Evolutionary conservation across 2,329 filamentous ascomycete species (phyloP), one percentile per base, ranked within the genome.

Genomic region (Talaromyces atroroseus): DNA sequence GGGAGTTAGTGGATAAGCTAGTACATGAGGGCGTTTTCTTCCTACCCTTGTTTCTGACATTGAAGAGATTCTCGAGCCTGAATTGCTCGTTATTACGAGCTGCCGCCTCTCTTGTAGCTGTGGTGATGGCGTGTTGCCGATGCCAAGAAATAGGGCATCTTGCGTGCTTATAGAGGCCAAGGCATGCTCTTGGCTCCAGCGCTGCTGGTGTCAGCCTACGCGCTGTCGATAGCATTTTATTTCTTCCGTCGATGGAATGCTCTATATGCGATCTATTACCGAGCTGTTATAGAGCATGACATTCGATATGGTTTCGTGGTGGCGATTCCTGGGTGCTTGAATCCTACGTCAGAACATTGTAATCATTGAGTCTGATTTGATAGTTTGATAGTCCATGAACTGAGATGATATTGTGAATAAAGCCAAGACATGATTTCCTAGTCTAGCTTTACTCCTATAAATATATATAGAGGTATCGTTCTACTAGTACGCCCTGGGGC

Each of bases 1-100:
- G 47, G 38, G 2, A 34, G 52, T 61, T 55, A 59, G 56, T n/a
- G 24, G 7, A 16, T 23, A 4, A 12, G 26, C 3, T 29, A 48
- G 5, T 2, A 2, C 10, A 5, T 21, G n/a, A 47, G 12, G 20
- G 42, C 16, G 4, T 7, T 52, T 12, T n/a, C n/a, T 18, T 32
- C 40, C 18, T 60, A 68, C 68, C 66, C 59, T 79, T 80, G 61
- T 72, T 74, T 53, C 80, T 76, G 57, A 83, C 78, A 36, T 74
- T 74, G 71, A 83, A 84, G 10, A 84, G 74, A 62, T 78, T 79
- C 59, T 74, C 70, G 6, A 77, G 73, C 59, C 73, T 71, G 56
- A 82, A 80, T 59, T 77, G 74, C 59, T 67, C 54, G 56, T 71
- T 71, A 16, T 60, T 74, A 61, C 56, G 74, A 76, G 64, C 69